Base-by-base conservation (phyloP, 495 filamentous ascomycete species). In the Neurospora sp. region DNA sequence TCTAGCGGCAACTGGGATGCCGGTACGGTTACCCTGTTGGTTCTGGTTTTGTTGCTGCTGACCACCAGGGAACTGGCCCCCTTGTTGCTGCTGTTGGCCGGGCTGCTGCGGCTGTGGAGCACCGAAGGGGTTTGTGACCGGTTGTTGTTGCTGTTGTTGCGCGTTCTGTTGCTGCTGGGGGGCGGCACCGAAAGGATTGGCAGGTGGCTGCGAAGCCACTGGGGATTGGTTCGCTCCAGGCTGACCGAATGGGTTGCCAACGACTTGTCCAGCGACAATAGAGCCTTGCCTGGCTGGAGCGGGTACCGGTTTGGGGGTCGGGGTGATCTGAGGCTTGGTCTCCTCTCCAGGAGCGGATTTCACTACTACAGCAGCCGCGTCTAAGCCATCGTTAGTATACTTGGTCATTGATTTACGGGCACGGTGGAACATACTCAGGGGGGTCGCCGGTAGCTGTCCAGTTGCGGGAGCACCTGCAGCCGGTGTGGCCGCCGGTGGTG, bases 401-500 rank as follows among this genome's bases (percentile, higher is more conserved):
- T 17, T 31, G 12, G 22, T 35, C 53, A 61, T 61, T 14, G 53
- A 31, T 61, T 31, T 8, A 31, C 12, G 53, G 53, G 3, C 27
- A 35, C 53, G 53, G 27, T 61, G 53, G 14, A 35, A 35, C 53
- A 31, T 61, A 61, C 53, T 53, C 48, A 53, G 20, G 10, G 20
- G 20, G 10, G 4, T 22, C 20, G 20, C 20, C 14, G 73, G 38
- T n/a, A 48, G 20, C 14, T 69, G 16, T 38, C 75, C 73, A 69
- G 71, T 48, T 12, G 77, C 68, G 44, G 73, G 78, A 35, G 79
- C 74, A 39, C 77, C 71, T 37, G 81, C 70, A 42, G 74, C 71
- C 44, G 78, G 73, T 73, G 81, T 78, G 42, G 82, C 75, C 39
- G 78, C 70, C 45, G 79, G 73, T 22, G 81, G 80, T 37, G 74